phyloP scores from a whole-genome alignment of 2,329 filamentous ascomycete species.

The Paraphaeosphaeria sporulosa region DNA sequence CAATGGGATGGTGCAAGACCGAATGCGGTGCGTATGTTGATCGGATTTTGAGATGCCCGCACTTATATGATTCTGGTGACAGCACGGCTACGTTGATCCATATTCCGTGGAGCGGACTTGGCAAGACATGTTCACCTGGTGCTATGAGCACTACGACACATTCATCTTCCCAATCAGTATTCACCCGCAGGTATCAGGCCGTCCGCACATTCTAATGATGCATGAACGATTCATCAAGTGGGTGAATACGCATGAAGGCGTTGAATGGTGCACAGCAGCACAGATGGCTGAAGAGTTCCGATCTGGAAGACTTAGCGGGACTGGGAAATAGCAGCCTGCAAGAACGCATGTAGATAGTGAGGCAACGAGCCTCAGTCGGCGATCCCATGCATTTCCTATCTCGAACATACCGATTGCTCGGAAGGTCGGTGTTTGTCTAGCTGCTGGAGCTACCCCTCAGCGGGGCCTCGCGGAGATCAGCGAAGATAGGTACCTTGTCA shows the following conservation, averaged over 20 bases:
- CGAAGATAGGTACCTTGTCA: neutral
- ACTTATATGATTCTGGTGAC: neutral
- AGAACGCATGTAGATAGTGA: neutral
- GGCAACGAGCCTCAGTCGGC: neutral
- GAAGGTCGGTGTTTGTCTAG: neutral
- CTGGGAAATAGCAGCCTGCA: conserved; percentile 2
- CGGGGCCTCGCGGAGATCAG: conserved; percentile 4
- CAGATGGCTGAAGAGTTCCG: conserved; percentile 11
- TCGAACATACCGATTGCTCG: neutral
- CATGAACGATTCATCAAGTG: conserved; percentile 53
- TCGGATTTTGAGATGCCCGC: neutral
- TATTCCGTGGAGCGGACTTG: conserved; percentile 49
- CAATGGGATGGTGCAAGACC: conserved; percentile 31
- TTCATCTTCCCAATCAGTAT: conserved; percentile 52
- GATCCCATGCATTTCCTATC: neutral
- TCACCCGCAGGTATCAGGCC: conserved; percentile 54
- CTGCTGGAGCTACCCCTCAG: neutral
- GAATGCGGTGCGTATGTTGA: conserved; percentile 14
- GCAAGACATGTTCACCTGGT: conserved; percentile 53
- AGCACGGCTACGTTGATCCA: conserved; percentile 49
- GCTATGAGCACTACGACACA: conserved; percentile 51
- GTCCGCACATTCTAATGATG: conserved; percentile 54
- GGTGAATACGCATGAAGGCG: conserved; percentile 52
- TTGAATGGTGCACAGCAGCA: conserved; percentile 35
- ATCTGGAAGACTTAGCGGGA: conserved; percentile 9